Evolutionary conservation across 2,329 filamentous ascomycete genomes (phyloP).

Genomic region (Trichoderma citrinoviride): DNA sequence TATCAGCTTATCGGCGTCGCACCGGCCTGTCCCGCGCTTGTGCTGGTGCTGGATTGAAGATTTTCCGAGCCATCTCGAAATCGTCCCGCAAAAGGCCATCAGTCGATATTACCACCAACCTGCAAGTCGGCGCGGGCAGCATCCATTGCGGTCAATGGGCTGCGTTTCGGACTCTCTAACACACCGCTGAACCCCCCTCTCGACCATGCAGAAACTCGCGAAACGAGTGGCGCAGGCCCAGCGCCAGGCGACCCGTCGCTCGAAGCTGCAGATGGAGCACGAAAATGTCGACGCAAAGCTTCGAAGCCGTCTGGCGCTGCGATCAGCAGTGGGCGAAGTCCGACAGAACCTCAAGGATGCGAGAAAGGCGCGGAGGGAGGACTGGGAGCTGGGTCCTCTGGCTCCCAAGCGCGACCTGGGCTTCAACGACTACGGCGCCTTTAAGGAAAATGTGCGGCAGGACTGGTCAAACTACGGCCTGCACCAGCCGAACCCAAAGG

Average conservation of each 20-base stretch:
- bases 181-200: neutral
- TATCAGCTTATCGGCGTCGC: slow-evolving; percentile 10
- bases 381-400: slow-evolving; percentile 75
- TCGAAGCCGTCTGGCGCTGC: slow-evolving; percentile 34
- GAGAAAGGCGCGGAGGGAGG: slow-evolving; percentile 60
- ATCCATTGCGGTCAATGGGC: slow-evolving; percentile 19
- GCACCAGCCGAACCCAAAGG: slow-evolving; percentile 32
- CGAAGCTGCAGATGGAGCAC: slow-evolving; percentile 39
- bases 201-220: slow-evolving; percentile 66
- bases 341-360: slow-evolving; percentile 40
- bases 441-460: slow-evolving; percentile 38
- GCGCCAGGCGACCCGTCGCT: slow-evolving; percentile 56
- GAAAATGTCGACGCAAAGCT: slow-evolving; percentile 32
- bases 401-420: slow-evolving; percentile 74
- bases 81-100: neutral
- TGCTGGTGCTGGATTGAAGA: slow-evolving; percentile 6
- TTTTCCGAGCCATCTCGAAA: slow-evolving; percentile 18
- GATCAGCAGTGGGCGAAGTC: slow-evolving; percentile 35
- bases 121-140: slow-evolving; percentile 6
- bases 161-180: neutral
- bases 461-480: slow-evolving; percentile 37
- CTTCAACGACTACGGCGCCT: slow-evolving; percentile 59
- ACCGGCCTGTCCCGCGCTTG: slow-evolving; percentile 7
- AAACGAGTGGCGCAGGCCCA: slow-evolving; percentile 65
- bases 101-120: slow-evolving; percentile 1